Evolutionary conservation across 768 basidiomycete species (phyloP).

Genomic region (Crepidotus variabilis): DNA sequence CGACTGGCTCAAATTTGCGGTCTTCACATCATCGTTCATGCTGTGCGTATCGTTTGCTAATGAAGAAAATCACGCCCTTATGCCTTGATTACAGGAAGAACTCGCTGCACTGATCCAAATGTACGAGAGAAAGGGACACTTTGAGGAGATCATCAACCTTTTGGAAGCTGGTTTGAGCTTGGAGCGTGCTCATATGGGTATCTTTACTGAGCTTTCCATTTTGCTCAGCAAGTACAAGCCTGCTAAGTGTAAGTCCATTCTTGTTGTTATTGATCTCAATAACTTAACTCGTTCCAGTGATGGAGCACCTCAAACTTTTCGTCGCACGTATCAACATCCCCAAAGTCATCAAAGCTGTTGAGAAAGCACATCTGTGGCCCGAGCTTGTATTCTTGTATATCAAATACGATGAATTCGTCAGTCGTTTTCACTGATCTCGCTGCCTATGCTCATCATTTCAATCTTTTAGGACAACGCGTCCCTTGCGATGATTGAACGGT

Average conservation of each 20-base stretch:
- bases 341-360: slow-evolving; percentile 95
- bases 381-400: slow-evolving; percentile 98
- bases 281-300: slow-evolving; percentile 49
- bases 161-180: slow-evolving; percentile 95
- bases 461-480: slow-evolving; percentile 84
- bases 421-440: slow-evolving; percentile 21
- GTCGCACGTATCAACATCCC: slow-evolving; percentile 97
- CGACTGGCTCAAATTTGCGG: slow-evolving; percentile 98
- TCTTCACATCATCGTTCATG: slow-evolving; percentile 96
- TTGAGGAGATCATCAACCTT: slow-evolving; percentile 88
- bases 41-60: slow-evolving; percentile 31
- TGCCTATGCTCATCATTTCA: not conserved
- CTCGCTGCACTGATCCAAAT: slow-evolving; percentile 67
- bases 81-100: slow-evolving; percentile 56
- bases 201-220: slow-evolving; percentile 93
- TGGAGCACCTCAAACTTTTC: slow-evolving; percentile 98
- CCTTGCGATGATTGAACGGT: slow-evolving; percentile 97
- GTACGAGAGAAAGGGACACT: slow-evolving; percentile 90
- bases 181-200: slow-evolving; percentile 98
- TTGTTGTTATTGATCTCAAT: not conserved
- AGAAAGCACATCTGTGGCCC: slow-evolving; percentile 97
- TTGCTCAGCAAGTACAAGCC: slow-evolving; percentile 95
- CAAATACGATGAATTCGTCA: slow-evolving; percentile 93
- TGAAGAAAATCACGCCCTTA: slow-evolving; percentile 18
- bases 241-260: slow-evolving; percentile 66